phyloP scores from a whole-genome alignment of 352 stramenopile genomes.

The Globisporangium yorkense region DNA sequence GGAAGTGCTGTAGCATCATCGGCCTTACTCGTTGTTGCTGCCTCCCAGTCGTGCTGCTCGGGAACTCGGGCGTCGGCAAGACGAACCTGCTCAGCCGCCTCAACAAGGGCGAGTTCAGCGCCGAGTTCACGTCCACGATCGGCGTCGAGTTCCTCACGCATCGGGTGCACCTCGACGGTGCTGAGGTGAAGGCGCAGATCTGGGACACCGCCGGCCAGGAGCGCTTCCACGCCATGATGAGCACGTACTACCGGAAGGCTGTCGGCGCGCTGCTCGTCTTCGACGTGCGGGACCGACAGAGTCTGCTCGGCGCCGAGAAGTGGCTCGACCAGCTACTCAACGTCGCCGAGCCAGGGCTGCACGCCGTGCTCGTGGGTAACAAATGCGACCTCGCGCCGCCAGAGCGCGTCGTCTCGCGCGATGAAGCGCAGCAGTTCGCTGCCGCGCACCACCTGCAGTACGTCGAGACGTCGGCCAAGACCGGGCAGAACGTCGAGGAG shows the following conservation, averaged over 20 bases:
- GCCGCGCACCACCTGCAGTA: conserved; percentile 66
- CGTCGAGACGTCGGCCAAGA: conserved; percentile 80
- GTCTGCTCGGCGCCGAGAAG: conserved; percentile 45
- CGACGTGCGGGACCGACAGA: conserved; percentile 53
- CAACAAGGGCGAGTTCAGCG: conserved; percentile 79
- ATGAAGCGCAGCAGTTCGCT: conserved; percentile 67
- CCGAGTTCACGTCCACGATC: conserved; percentile 81
- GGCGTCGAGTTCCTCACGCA: conserved; percentile 88
- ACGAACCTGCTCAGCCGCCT: conserved; percentile 78
- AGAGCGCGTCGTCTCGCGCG: conserved; percentile 39
- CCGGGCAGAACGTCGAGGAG: conserved; percentile 50
- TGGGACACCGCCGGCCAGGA: conserved; percentile 87
- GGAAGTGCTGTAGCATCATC: background rate
- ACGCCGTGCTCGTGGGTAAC: conserved; percentile 67
- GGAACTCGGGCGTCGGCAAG: conserved; percentile 84
- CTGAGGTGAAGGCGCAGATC: conserved; percentile 81
- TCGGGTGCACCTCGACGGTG: conserved; percentile 54
- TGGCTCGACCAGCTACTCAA: conserved; percentile 76
- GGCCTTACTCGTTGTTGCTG: conserved; percentile 1
- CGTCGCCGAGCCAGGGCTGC: conserved; percentile 60
- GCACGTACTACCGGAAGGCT: conserved; percentile 85
- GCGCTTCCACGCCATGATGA: conserved; percentile 86
- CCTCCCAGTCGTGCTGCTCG: conserved; percentile 68
- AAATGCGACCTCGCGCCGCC: conserved; percentile 51
- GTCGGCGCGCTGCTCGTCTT: conserved; percentile 76